Base-by-base conservation (phyloP, 2,329 filamentous ascomycete genomes). In the Claviceps purpurea region DNA sequence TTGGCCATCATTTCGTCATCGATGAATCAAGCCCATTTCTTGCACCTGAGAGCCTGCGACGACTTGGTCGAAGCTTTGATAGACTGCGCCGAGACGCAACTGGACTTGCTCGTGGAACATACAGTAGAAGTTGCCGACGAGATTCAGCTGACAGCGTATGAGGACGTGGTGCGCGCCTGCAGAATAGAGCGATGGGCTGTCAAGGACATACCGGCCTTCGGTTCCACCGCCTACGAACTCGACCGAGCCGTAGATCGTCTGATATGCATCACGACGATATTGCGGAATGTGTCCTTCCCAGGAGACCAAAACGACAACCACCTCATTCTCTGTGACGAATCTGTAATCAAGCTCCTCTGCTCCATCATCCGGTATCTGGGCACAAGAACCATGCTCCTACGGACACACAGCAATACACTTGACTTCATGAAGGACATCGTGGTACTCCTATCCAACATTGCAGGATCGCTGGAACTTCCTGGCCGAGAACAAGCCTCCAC, bases 391-490 rank as follows among this genome's bases (percentile, higher is more conserved):
- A 87, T 91, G 76, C 77, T 97, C 34, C 71, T 97, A 43, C 82
- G 89, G 41, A 88, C 83, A 3, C 79, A 93, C 58, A 75, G 79
- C 62, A 95, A 96, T 67, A 93, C 87, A 0, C 73, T 96, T 58
- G 93, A 98, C 67, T 91, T 97, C 61, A 95, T 96, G 87, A 98
- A 98, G 69, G 93, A 98, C 65, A 74, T 89, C 34, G 81, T 97
- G 53, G 84, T 89, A 16, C 82, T 95, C 58, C 74, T 98, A 51
- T 96, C 91, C 52, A 97, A 98, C 65, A 81, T 94, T 47, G 83
- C 89, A 7, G 81, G 87, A 47, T 79, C 81, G 10, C 78, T 97
- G 50, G 85, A 91, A 62, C 74, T 98, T 41, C 85, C 89, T 1
- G 85, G 85, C 20, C 84, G 87, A 56, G 90, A 97, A 62, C 90